Evolutionary conservation across 805 yeast genomes (phyloP).

Genomic region (Hanseniaspora occidentalis): DNA sequence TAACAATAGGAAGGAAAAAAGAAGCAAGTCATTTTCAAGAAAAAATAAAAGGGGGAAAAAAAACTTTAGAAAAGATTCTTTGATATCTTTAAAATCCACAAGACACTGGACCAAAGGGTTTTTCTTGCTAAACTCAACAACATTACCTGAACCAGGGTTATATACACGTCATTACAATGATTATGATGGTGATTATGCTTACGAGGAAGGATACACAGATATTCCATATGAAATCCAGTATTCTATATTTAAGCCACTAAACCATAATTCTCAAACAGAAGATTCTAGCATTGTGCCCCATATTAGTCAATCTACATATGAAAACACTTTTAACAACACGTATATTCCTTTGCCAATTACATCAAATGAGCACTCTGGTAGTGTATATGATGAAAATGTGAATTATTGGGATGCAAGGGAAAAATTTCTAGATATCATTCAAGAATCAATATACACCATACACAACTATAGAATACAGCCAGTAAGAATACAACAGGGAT

Average conservation of each 20-base stretch:
- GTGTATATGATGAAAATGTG: no score
- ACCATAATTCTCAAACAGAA: no score
- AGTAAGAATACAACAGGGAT: conserved; percentile 45
- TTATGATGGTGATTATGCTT: conserved; percentile 5
- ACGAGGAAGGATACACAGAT: conserved; percentile 6
- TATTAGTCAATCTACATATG: no score
- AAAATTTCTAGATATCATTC: conserved; percentile 21
- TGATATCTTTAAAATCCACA: conserved; percentile 1
- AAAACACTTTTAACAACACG: no score
- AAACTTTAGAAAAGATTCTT: not conserved
- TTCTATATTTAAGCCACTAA: conserved; percentile 39
- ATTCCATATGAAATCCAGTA: conserved; percentile 36
- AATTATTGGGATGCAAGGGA: no score
- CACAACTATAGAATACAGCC: conserved; percentile 33
- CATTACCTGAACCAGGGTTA: conserved; percentile 1
- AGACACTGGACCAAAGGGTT: not conserved
- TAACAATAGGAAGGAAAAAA: not conserved
- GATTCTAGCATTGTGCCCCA: no score
- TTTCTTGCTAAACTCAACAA: not conserved
- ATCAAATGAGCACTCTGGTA: no score
- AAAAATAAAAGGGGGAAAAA: no score
- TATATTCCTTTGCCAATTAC: no score
- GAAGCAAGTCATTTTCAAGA: not conserved
- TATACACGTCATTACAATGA: conserved; percentile 3
- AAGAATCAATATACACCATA: conserved; percentile 35